These are phyloP conservation scores for Solanum tarapatanum DNA, from an alignment of 257 asterid genomes.

Conservation along the genomic window DNA sequence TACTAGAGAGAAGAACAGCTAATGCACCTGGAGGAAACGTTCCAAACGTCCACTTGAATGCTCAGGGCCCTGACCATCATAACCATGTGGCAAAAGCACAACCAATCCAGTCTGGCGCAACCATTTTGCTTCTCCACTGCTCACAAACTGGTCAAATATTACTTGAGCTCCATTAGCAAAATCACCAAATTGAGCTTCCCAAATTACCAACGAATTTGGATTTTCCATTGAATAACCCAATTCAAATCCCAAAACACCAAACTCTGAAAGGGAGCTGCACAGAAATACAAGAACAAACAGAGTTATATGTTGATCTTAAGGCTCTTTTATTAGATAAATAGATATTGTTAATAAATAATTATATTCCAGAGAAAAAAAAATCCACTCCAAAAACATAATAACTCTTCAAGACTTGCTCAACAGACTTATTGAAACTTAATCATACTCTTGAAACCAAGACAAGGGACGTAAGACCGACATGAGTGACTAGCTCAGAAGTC, in stretches of 20 bases:
- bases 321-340: background rate
- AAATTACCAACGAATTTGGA: slow-evolving; percentile 20
- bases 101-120: slow-evolving; percentile 56
- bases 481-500: background rate
- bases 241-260: slow-evolving; percentile 26
- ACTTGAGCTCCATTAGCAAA: slow-evolving; percentile 76
- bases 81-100: slow-evolving; percentile 62
- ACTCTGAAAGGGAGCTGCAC: slow-evolving; percentile 17
- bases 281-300: background rate
- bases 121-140: slow-evolving; percentile 82
- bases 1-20: background rate
- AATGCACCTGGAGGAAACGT: slow-evolving; percentile 59
- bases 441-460: background rate
- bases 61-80: slow-evolving; percentile 81
- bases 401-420: background rate
- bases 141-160: slow-evolving; percentile 60
- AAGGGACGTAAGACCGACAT: background rate
- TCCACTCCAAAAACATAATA: background rate
- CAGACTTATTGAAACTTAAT: background rate
- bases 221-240: slow-evolving; percentile 17
- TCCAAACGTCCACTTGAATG: slow-evolving; percentile 83
- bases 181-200: slow-evolving; percentile 86
- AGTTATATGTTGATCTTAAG: background rate
- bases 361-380: background rate
- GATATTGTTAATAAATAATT: background rate